A percentile compares a stretch with the other conserved stretches of the same genome.
phyloP scores from a whole-genome alignment of 176 grass and related monocot species.

The Thinopyrum elongatum region DNA sequence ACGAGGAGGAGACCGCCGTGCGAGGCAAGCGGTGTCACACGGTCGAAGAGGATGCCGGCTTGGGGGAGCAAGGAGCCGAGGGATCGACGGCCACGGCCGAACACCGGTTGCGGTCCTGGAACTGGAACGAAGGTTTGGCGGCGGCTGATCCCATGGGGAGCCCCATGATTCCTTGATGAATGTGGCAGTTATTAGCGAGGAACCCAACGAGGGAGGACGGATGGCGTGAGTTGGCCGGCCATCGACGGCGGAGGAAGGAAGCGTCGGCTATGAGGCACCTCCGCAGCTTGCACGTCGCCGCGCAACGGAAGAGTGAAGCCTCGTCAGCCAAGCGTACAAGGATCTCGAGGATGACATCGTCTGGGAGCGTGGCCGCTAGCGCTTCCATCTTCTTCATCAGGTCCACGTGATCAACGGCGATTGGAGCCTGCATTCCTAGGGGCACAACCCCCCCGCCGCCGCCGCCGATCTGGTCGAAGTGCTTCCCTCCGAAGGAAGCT shows the following conservation, averaged over 20 bases:
- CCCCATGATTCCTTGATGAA: background rate
- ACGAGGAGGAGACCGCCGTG: background rate
- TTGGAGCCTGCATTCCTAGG: too few species aligned
- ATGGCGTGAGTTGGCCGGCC: background rate
- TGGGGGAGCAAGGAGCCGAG: background rate
- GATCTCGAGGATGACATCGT: background rate
- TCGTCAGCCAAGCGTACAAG: background rate
- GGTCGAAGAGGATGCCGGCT: background rate
- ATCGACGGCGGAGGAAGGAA: background rate
- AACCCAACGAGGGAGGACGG: background rate
- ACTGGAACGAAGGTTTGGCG: background rate
- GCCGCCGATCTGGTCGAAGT: too few species aligned
- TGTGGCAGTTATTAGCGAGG: background rate
- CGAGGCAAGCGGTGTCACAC: background rate
- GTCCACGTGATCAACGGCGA: too few species aligned
- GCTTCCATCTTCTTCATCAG: background rate
- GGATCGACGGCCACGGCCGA: background rate
- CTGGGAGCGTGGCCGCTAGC: background rate
- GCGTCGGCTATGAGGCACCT: background rate
- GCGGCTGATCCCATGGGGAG: background rate
- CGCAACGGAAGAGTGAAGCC: background rate
- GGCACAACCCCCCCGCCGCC: too few species aligned
- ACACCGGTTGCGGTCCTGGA: background rate
- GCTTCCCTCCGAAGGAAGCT: too few species aligned
- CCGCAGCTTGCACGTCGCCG: background rate